Evolutionary conservation across 2,329 filamentous ascomycete genomes (phyloP), one percentile per base, ranked within the genome.

Genomic region (Zelopaecilomyces penicillatus): DNA sequence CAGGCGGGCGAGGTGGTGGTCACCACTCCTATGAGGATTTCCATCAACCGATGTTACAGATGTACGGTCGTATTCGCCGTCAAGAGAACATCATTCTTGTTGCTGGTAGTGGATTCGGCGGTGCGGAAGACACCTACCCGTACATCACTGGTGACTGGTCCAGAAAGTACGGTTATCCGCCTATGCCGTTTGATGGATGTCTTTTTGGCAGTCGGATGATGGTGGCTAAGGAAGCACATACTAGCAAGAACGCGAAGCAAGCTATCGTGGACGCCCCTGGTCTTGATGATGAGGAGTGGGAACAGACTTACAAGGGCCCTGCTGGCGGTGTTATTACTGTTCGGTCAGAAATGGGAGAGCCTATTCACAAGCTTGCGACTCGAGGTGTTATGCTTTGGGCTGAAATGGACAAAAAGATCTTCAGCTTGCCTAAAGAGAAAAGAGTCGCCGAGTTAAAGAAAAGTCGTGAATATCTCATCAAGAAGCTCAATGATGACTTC

Each of bases 351-450:
- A 98, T 98, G 94, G 94, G 93, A 38, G 93, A 98, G 74, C 94
- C 93, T 5, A 98, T 98, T 50, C 93, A 98, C 74, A 98, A 98
- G 73, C 80, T 98, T 48, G 94, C 93, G 11, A 98, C 93, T 40
- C 85, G 94, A 47, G 93, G 93, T 77, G 90, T 98, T 39, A 74
- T 80, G 44, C 95, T 98, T 74, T 98, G 93, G 93, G 84, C 89
- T 41, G 94, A 98, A 70, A 95, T 98, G 89, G 93, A 98, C 61
- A 80, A 94, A 66, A 96, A 95, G 70, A 97, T 98, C 59, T 98
- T 98, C 74, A 85, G 82, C 61, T 73, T 98, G 40, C 90, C 95
- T 67, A 96, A 95, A 73, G 88, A 91, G 60, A 95, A 96, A 75
- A 83, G 89, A 36, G 74, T 95, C 26, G 76, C 85, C 2, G 89